Percentiles rank a stretch among this genome's conserved stretches.
Evolutionary conservation across 2,329 filamentous ascomycete species (phyloP).

Genomic region (Cyphellophora europaea): DNA sequence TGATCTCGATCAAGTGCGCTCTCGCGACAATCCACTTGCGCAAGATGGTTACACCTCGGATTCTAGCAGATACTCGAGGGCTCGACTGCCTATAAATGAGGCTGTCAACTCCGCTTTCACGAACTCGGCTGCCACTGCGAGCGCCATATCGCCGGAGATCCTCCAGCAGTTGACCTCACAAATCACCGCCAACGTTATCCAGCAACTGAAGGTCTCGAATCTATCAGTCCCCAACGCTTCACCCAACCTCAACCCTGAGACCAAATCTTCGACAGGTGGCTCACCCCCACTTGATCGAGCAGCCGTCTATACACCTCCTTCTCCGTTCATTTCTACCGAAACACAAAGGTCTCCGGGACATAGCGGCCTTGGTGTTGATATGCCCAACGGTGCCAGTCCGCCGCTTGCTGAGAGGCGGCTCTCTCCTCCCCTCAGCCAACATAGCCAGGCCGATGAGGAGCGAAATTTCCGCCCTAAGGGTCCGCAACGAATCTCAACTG

Average conservation of each 20-base stretch:
- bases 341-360: too few species aligned
- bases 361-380: background rate
- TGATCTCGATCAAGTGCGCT: background rate
- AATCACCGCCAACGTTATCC: slow-evolving; percentile 50
- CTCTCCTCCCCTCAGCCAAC: background rate
- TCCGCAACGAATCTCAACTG: slow-evolving; percentile 28
- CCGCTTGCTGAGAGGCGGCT: background rate
- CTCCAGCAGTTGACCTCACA: slow-evolving; percentile 47
- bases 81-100: slow-evolving; percentile 43
- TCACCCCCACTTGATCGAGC: slow-evolving; percentile 32
- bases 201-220: slow-evolving; percentile 44
- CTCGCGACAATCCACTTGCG: background rate
- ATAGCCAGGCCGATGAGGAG: slow-evolving; percentile 10
- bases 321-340: slow-evolving; percentile 29
- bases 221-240: slow-evolving; percentile 21
- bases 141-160: slow-evolving; percentile 48
- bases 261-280: slow-evolving; percentile 31
- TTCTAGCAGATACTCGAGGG: slow-evolving; percentile 14
- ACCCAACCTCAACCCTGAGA: slow-evolving; percentile 16
- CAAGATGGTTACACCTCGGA: slow-evolving; percentile 6
- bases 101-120: slow-evolving; percentile 49
- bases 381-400: slow-evolving; percentile 20
- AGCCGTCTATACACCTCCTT: slow-evolving; percentile 47
- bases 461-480: slow-evolving; percentile 24
- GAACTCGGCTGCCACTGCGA: slow-evolving; percentile 31